Percentiles rank a stretch among this genome's conserved stretches.
Conservation (phyloP, 2,329 filamentous ascomycete species). For the Apiospora pterosperma region DNA sequence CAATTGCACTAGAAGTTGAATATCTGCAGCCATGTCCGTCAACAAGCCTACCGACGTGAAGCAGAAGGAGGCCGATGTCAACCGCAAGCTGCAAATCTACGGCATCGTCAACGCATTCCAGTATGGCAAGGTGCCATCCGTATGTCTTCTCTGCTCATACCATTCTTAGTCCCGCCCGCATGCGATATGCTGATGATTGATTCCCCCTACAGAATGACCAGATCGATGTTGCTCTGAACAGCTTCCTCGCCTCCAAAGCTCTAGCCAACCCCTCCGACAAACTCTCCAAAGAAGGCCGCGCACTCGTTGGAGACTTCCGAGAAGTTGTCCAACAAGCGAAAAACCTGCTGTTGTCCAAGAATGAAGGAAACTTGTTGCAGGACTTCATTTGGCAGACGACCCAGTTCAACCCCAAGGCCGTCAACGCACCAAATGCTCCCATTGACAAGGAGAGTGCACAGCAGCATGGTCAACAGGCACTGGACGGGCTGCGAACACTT, state of each 20-base stretch:
- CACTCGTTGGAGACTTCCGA: constrained; percentile 73
- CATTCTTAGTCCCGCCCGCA: background rate
- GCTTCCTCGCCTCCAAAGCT: constrained; percentile 69
- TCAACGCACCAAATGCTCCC: constrained; percentile 61
- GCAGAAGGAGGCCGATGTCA: constrained; percentile 81
- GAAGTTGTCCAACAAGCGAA: constrained; percentile 79
- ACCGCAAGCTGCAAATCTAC: constrained; percentile 91
- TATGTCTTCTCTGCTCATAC: constrained; percentile 40
- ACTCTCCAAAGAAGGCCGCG: constrained; percentile 78
- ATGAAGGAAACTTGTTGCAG: constrained; percentile 88
- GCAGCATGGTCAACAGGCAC: constrained; percentile 78
- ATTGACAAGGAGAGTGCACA: constrained; percentile 73
- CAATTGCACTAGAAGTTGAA: background rate
- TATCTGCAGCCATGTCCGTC: constrained; percentile 39
- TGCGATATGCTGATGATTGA: constrained; percentile 34
- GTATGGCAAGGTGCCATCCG: constrained; percentile 85
- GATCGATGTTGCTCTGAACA: constrained; percentile 93
- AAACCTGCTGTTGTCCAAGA: constrained; percentile 83
- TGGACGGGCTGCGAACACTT: constrained; percentile 82
- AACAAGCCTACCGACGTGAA: constrained; percentile 72
- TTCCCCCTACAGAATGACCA: constrained; percentile 63
- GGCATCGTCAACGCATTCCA: constrained; percentile 85
- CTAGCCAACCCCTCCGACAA: constrained; percentile 68
- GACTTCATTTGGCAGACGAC: constrained; percentile 96
- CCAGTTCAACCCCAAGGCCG: constrained; percentile 62